A percentile compares a stretch with the other conserved stretches of the same genome.
These are phyloP conservation scores for Sporothrix brunneoviolacea DNA, from an alignment of 2,329 filamentous ascomycete species.

Conservation along the genomic window DNA sequence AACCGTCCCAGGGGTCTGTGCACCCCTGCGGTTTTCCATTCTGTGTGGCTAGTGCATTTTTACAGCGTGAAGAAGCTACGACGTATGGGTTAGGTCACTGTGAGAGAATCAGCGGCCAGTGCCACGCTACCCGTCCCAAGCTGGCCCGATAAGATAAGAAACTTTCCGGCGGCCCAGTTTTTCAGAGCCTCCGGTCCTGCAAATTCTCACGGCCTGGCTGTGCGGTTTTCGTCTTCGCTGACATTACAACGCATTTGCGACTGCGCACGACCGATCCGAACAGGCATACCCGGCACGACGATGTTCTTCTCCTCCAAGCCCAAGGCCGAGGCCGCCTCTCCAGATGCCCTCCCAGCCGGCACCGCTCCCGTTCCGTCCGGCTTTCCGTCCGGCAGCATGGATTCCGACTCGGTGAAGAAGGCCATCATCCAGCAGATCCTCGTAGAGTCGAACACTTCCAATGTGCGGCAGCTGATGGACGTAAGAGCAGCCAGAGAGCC, in stretches of 20 bases:
- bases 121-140: neutral
- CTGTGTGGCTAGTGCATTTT: neutral
- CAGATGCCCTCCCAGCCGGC: conserved; percentile 7
- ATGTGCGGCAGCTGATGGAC: conserved; percentile 64
- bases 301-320: conserved; percentile 18
- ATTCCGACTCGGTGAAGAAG: conserved; percentile 52
- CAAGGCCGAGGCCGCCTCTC: conserved; percentile 1
- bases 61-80: neutral
- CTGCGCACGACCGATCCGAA: neutral
- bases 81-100: neutral
- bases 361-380: neutral
- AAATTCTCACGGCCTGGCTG: conserved; percentile 8
- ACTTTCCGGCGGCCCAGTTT: conserved; percentile 4
- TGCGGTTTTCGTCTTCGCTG: too few species aligned
- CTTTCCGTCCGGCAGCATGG: conserved; percentile 36
- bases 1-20: conserved; percentile 9
- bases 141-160: conserved; percentile 8
- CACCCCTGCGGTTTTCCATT: neutral
- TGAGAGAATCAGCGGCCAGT: neutral
- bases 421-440: conserved; percentile 60
- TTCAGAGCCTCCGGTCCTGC: conserved; percentile 1
- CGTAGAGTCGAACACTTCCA: conserved; percentile 58
- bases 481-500: conserved; percentile 34
- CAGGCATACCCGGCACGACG: neutral
- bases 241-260: neutral